Evolutionary conservation across 2,329 filamentous ascomycete species (phyloP), one percentile per base, ranked within the genome.

Genomic region (Colletotrichum sp.): DNA sequence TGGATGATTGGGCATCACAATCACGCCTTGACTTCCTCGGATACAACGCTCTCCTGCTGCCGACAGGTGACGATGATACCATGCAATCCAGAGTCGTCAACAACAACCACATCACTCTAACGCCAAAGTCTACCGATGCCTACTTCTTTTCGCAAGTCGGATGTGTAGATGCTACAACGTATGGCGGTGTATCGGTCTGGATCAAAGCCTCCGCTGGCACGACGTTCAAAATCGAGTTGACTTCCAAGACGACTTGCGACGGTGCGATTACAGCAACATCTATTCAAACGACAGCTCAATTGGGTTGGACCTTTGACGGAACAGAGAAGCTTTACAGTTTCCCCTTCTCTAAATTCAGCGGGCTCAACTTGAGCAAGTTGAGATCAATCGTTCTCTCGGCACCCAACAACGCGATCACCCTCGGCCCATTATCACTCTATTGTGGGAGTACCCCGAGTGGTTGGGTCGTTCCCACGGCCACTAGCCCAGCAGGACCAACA

Each of bases 1-100:
- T 92, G 70, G 91, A 93, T 77, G 91, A 93, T 83, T 93, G 89
- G 87, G 86, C 86, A 70, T 92, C 91, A 10, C 91, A 93, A 80
- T 92, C 91, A 7, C 89, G 91, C 34, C 82, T 92, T 68, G 91
- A 89, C 2, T 93, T 93, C 82, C 83, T 93, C 18, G 89, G 85
- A 79, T 92, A 92, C 84, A 93, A 93, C 79, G 86, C 91, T 48
- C 84, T 92, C 83, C 83, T 89, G 4, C 84, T 89, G 77, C 85
- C 91, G 6, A 89, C 89, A 7, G 91, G 90, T 39, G 89, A 92
- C 77, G 91, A 92, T 80, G 87, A 83, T 4, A 89, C 89, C 8
- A 91, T 92, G 89, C 84, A 86, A 26, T 91, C 89, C 2, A 83
- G 92, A 28, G 84, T 87, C 16, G 89, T 92, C 52, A 86, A 86